Base-by-base conservation (phyloP, 371 early-diverging fungal genomes). In the Mucor indicus region DNA sequence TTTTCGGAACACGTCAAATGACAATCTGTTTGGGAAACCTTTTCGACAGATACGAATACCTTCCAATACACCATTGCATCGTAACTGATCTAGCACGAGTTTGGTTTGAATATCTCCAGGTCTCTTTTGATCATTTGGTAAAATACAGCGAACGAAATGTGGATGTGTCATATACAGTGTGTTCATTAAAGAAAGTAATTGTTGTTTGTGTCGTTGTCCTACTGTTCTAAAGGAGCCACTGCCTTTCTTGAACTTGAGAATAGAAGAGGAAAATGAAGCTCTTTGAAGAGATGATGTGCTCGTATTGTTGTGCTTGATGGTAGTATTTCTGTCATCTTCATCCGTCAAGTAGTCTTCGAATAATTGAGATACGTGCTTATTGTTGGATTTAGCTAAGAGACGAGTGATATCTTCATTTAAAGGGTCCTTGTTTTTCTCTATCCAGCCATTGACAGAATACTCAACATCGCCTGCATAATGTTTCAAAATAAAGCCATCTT, bases 401-500 rank as follows among this genome's bases (percentile, higher is more conserved):
- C 87, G 74, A 0, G 96, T 92, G 30, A 99, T 80, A 64, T 92
- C 93, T 57, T 98, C 99, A 69, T 98, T 98, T 32, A 98, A 78
- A n/a, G 99, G 96, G 62, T 99, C 99, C 72, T 98, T 99, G 84
- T 99, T 99, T 78, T 98, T 98, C 57, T 94, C 92, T 13, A 99
- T 80, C 99, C 99, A 99, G 6, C 95, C 98, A 9, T 75, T 64
- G n/a, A 90, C 91, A 47, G 77, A 83, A 67, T 99, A 99, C 60
- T 97, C 94, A 15, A 99, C 99, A 41, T 91, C 81, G 31, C 96
- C 98, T 23, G 99, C 99, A 73, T 99, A 99, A 69, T 99, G 99
- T 37, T 90, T 82, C 16, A 99, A 62, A 21, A 88, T 83, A 62
- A 99, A 99, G 0, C 95, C 95, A 52, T 92, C 84, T 54, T 87